Base-by-base conservation (phyloP, 371 early-diverging fungal genomes). In the Mucor velutinosus region DNA sequence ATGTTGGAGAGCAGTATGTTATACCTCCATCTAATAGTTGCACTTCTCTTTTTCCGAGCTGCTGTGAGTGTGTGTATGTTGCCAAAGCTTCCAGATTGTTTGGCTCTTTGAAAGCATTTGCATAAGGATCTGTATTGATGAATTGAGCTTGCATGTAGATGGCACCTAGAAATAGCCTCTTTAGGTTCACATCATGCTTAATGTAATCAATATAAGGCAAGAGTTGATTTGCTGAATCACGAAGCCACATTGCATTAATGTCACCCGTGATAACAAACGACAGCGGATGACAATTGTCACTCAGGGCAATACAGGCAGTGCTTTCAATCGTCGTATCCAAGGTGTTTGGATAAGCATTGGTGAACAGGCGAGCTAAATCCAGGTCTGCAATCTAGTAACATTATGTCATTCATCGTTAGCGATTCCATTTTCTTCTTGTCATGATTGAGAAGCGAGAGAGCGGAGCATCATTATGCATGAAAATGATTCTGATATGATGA, bases 191-290 rank as follows among this genome's bases (percentile, higher is more conserved):
- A 60, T 88, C 85, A 25, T 69, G 59, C n/a, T 64, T 60, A 11
- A 83, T 58, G 58, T 81, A 84, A 7, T 81, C 76, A 12, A 90
- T 47, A 51, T 88, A 88, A 0, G 88, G 87, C 11, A 83, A 58
- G 2, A 90, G 59, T 62, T 90, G 90, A 70, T 89, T 88, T n/a
- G 89, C 79, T 47, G 87, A 87, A 67, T 90, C 90, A 41, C 90
- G 78, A 0, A 89, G 74, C 90, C 90, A 90, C 84, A 88, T 88
- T 19, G 90, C 90, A 11, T 86, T 79, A 27, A 90, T 90, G 59
- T 90, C 90, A 17, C 90, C 90, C 1, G 90, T 90, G 29, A 90
- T 85, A 3, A 90, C 71, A 67, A 85, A 90, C 0, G 87, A 75
- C 37, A 86, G 75, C 17, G 86, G 84, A 17, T 57, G 60, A n/a